Base-by-base conservation (phyloP, 2,329 filamentous ascomycete genomes). In the Orbilia quercus region DNA sequence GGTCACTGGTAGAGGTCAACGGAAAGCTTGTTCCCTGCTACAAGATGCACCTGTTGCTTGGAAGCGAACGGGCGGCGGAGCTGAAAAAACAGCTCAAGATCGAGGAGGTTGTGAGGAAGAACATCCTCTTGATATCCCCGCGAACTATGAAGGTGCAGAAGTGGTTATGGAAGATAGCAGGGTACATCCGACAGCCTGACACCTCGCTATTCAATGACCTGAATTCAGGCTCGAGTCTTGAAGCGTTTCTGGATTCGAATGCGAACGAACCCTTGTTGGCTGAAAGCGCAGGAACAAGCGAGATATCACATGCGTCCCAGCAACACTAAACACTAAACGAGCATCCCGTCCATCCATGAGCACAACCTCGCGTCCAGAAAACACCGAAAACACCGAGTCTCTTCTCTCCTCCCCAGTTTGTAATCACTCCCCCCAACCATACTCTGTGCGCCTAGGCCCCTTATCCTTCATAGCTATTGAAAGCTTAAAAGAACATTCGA, bases 131-230 rank as follows among this genome's bases (percentile, higher is more conserved):
- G 31, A 42, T 60, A 18, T 71, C 73, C 12, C 53, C 58, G 3
- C 57, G 66, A 23, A 76, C 75, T 2, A 55, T 69, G 67, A 65
- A 75, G 9, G 53, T 62, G 42, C 74, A 76, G 47, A 76, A 69
- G 47, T 77, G 76, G 76, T 16, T 77, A 20, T 76, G 76, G 76
- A 76, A 40, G 23, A 64, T 77, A 28, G 69, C 70, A 34, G 63
- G 72, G 34, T 77, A 77, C 28, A 60, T 74, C 34, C 48, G 75
- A 42, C 22, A 65, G 40, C 51, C 59, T 9, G 42, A 14, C 22
- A 44, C 34, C 20, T 65, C 67, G 14, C 54, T 65, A 2, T 72
- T 72, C 47, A 25, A 45, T 16, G 50, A 63, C 7, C 11, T 25
- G 34, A 7, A 28, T 2, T 22, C 20, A 11, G 31, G 40, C 40